phyloP scores from a whole-genome alignment of 2,329 filamentous ascomycete genomes.

The Nigrospora oryzae region DNA sequence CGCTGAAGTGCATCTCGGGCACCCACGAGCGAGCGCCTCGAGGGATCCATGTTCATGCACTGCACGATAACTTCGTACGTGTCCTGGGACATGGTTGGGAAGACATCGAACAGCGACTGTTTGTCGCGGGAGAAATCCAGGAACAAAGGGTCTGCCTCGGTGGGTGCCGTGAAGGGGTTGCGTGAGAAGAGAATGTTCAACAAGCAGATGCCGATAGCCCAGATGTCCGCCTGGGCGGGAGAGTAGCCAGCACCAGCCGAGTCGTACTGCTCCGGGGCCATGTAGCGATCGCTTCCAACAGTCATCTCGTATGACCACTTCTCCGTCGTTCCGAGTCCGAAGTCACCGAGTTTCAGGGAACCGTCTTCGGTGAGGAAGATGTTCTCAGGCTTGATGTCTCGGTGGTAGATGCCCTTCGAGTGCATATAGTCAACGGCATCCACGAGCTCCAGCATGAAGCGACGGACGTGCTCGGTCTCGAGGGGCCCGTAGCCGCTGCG shows the following conservation, averaged over 20 bases:
- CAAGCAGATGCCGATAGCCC: slow-evolving; percentile 94
- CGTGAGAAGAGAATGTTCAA: slow-evolving; percentile 94
- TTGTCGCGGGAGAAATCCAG: slow-evolving; percentile 88
- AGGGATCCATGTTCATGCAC: slow-evolving; percentile 85
- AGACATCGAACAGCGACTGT: slow-evolving; percentile 94
- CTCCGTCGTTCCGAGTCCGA: slow-evolving; percentile 84
- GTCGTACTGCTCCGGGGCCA: slow-evolving; percentile 98
- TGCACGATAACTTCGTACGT: slow-evolving; percentile 89
- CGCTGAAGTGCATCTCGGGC: slow-evolving; percentile 72
- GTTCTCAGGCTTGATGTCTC: slow-evolving; percentile 99
- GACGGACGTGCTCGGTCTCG: slow-evolving; percentile 92
- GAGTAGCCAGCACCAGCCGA: slow-evolving; percentile 82
- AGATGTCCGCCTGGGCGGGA: slow-evolving; percentile 87
- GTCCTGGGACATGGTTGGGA: slow-evolving; percentile 97
- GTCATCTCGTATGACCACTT: slow-evolving; percentile 87
- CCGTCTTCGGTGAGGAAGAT: slow-evolving; percentile 87
- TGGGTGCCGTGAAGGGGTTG: slow-evolving; percentile 90
- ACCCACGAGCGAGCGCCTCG: slow-evolving; percentile 73
- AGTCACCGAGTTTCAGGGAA: slow-evolving; percentile 92
- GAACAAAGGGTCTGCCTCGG: slow-evolving; percentile 85
- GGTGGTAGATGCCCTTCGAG: slow-evolving; percentile 83
- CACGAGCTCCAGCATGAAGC: slow-evolving; percentile 93
- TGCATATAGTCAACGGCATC: slow-evolving; percentile 88
- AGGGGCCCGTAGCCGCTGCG: slow-evolving; percentile 78
- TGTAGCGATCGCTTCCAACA: slow-evolving; percentile 96